Evolutionary conservation across 2,329 filamentous ascomycete species (phyloP).

Genomic region (Aspergillus cejpii): DNA sequence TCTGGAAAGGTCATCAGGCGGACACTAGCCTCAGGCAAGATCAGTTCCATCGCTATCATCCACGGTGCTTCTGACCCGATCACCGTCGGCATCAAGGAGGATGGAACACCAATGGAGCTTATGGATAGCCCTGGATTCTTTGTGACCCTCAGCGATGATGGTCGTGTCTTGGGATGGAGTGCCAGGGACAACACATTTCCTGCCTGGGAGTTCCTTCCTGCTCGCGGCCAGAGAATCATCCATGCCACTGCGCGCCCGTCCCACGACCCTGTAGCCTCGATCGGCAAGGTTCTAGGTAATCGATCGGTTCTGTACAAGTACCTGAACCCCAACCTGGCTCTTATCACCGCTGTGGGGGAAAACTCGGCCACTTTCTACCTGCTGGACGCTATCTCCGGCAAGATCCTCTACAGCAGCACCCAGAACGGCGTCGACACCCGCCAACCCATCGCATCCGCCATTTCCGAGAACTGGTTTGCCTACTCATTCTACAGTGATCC

Average conservation of each 20-base stretch:
- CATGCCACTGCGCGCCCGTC: constrained; percentile 60
- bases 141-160: constrained; percentile 39
- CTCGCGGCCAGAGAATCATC: constrained; percentile 60
- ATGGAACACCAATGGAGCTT: constrained; percentile 31
- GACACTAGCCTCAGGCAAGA: constrained; percentile 19
- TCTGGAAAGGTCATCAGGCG: constrained; percentile 39
- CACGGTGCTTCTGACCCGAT: constrained; percentile 19
- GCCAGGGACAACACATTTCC: constrained; percentile 34
- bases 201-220: constrained; percentile 68
- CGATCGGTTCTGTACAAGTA: constrained; percentile 97
- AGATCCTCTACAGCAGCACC: constrained; percentile 63
- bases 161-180: constrained; percentile 41
- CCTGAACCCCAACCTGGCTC: constrained; percentile 75
- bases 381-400: constrained; percentile 78
- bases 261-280: constrained; percentile 86
- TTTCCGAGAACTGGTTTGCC: constrained; percentile 93
- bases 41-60: constrained; percentile 31
- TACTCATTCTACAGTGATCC: constrained; percentile 67
- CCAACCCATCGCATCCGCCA: constrained; percentile 66
- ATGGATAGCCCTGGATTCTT: constrained; percentile 32
- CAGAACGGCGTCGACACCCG: constrained; percentile 67
- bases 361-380: constrained; percentile 65
- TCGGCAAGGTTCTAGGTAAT: constrained; percentile 87
- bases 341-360: constrained; percentile 64
- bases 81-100: constrained; percentile 30